phyloP scores from a whole-genome alignment of 108 stramenopile genomes.

The Licmophora abbreviata region DNA sequence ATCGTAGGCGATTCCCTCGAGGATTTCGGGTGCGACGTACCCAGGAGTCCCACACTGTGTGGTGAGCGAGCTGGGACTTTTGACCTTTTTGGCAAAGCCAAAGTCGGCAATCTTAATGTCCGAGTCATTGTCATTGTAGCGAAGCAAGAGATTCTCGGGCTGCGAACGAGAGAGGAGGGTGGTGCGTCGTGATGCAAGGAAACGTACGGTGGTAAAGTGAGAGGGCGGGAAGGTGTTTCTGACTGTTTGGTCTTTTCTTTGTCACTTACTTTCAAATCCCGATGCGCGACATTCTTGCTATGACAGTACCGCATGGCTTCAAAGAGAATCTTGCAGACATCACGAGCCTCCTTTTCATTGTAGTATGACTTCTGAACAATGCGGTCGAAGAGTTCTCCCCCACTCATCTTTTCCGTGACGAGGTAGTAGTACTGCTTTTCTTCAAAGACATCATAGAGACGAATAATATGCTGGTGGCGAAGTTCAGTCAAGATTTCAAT shows the following conservation, averaged over 20 bases:
- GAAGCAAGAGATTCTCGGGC: conserved; percentile 83
- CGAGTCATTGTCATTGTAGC: conserved; percentile 50
- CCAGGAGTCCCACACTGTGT: conserved; percentile 95
- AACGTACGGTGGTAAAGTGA: no score
- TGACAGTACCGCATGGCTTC: conserved; percentile 82
- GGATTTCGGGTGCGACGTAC: conserved; percentile 90
- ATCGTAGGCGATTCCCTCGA: conserved; percentile 77
- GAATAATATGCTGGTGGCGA: conserved; percentile 60
- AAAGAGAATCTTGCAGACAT: conserved; percentile 60
- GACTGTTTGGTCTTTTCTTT: no score
- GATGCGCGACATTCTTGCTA: conserved; percentile 65
- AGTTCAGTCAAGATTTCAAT: conserved; percentile 50
- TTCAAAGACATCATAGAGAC: conserved; percentile 87
- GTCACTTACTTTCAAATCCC: conserved; percentile 90
- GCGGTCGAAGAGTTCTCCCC: conserved; percentile 91
- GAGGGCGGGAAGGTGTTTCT: no score
- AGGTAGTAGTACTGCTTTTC: conserved; percentile 79
- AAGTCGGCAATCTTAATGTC: conserved; percentile 98
- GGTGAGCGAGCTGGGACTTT: conserved; percentile 59
- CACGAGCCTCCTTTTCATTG: conserved; percentile 76
- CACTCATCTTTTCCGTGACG: conserved; percentile 82
- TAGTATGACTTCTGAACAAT: conserved; percentile 84
- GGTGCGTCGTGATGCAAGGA: no score
- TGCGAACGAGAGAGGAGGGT: no score
- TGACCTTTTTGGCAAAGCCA: conserved; percentile 90